Base-by-base conservation (phyloP, 2,329 filamentous ascomycete genomes). In the Microsporum canis region DNA sequence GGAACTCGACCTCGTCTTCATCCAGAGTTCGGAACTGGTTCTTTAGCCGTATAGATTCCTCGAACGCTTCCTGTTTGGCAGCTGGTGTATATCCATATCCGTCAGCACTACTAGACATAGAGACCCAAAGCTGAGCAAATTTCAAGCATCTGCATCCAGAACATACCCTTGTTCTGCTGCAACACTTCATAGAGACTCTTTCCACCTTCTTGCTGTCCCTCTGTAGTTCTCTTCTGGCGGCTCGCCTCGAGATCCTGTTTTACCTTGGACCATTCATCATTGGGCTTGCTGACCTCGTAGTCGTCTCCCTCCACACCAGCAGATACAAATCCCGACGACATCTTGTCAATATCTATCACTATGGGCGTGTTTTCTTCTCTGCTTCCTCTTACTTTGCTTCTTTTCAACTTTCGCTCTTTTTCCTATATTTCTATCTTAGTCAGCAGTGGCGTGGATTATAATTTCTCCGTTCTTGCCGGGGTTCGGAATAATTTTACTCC, bases 11-110 rank as follows among this genome's bases (percentile, higher is more conserved):
- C 65, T 80, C 78, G 62, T 80, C 78, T 63, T 80, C 78, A 63
- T 80, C 78, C 23, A 80, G 72, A 17, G 78, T 71, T 49, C 78
- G 77, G 63, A 80, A 80, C 65, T 80, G 78, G 63, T 80, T 79
- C 65, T 78, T 79, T 55, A 80, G 63, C 60, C 76, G 74, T 12
- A 75, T 74, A 43, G 77, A 77, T 68, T 80, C 78, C 66, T 80
- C 78, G 66, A 79, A 79, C 34, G 76, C 77, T 71, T 80, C 78
- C 69, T 80, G 77, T 67, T 80, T 80, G 65, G 77, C 77, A 68
- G 70, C 73, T 75, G 63, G 56, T 17, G 7, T 34, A 36, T 23
- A 36, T 33, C n/a, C 49, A 53, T 17, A 6, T 31, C 57, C 43
- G 49, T 53, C 49, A 53, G 49, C 29, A 33, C 31, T 14, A 27